Base-by-base conservation (phyloP, 768 basidiomycete species). In the Pleurotus salmoneostramineus region DNA sequence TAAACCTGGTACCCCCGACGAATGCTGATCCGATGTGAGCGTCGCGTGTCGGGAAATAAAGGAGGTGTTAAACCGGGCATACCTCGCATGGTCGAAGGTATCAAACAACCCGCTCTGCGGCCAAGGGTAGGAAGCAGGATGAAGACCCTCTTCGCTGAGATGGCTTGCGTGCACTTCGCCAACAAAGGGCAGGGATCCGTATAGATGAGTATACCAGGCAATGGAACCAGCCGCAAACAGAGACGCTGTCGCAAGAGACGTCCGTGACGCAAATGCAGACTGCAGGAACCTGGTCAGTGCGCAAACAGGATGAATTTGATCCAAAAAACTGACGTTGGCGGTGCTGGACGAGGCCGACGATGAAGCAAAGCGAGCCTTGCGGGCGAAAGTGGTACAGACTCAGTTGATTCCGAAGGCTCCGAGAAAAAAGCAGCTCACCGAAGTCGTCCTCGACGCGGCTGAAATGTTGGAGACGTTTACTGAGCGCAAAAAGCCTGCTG, bases 11-110 rank as follows among this genome's bases (percentile, higher is more conserved):
- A 95, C 42, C 94, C 95, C 69, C 96, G 83, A 66, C 95, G 94
- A 68, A 98, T 95, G 73, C 95, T 96, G 52, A 17, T 44, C 7
- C 62, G 58, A 63, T 51, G 45, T 36, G 43, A 62, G 14, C 58
- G 56, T 44, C 37, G 36, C 40, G 58, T 48, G 56, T 43, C 56
- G 58, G 50, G 62, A 60, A 60, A 35, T 17, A 51, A 58, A 60
- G 62, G 56, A 60, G 8, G 57, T 46, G 45, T 34, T 62, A 59
- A 65, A 63, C 44, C 52, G 52, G 58, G 77, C 83, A 71, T 77
- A 95, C 96, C 94, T 89, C 61, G 93, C 85, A 72, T 99, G 97
- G 80, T 99, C 95, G 68, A 95, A 99, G 46, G 91, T 88, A 74
- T 97, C 93, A 31, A 99, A 75, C 59, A 73, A 68, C 6, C 97